These are phyloP conservation scores for Lepidium aucheri DNA, from an alignment of 345 rosid species.

Conservation along the genomic window DNA sequence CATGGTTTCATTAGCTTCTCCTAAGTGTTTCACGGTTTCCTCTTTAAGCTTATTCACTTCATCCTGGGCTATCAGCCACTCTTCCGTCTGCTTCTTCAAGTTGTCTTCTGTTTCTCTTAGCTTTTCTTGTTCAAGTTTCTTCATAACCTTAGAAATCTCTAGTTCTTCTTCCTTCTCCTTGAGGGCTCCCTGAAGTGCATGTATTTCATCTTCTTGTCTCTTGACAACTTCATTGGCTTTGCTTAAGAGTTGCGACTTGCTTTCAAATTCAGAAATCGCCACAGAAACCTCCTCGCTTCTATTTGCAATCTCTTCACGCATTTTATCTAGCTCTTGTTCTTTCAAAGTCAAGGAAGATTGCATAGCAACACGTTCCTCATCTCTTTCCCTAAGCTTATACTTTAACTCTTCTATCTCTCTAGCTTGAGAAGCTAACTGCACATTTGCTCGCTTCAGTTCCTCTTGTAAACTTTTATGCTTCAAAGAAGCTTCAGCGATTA, in stretches of 20 bases:
- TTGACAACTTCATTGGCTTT: conserved; percentile 55
- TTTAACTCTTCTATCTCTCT: conserved; percentile 60
- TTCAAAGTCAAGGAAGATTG: conserved; percentile 38
- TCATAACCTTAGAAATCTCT: conserved; percentile 30
- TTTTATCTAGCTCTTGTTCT: conserved; percentile 49
- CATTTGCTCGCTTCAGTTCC: conserved; percentile 49
- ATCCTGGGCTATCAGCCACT: conserved; percentile 62
- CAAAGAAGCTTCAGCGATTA: conserved; percentile 37
- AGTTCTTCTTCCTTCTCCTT: conserved; percentile 61
- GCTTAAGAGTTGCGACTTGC: conserved; percentile 47
- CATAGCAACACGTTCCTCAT: conserved; percentile 37
- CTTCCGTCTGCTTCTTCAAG: conserved; percentile 59
- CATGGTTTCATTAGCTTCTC: conserved; percentile 45
- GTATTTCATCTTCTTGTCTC: conserved; percentile 59
- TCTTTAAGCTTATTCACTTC: conserved; percentile 50
- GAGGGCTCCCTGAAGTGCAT: conserved; percentile 39
- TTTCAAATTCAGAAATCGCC: conserved; percentile 38
- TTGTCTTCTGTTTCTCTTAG: conserved; percentile 45
- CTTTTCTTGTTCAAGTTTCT: conserved; percentile 58
- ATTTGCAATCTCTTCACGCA: conserved; percentile 37
- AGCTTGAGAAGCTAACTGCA: conserved; percentile 55
- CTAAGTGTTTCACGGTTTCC: conserved; percentile 33
- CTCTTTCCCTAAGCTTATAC: conserved; percentile 45
- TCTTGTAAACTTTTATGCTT: conserved; percentile 51
- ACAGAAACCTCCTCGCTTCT: conserved; percentile 43